phyloP scores from a whole-genome alignment of 768 basidiomycete species.

The Kwoniella mangroviensis region DNA sequence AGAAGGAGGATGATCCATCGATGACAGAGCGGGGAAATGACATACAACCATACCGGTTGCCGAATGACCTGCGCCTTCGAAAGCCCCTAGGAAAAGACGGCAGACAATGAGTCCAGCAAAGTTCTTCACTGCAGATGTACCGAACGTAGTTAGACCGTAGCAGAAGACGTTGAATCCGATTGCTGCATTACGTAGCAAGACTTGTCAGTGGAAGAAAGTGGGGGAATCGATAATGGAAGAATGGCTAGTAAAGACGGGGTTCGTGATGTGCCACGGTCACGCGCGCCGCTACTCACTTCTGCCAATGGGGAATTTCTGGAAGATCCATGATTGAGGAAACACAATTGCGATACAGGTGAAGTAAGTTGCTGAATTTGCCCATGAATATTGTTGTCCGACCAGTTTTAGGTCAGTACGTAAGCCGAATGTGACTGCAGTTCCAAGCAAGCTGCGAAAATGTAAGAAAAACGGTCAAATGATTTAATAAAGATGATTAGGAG shows the following conservation, averaged over 20 bases:
- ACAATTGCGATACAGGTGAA: slow-evolving; percentile 26
- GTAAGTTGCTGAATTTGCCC: slow-evolving; percentile 24
- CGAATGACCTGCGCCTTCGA: slow-evolving; percentile 31
- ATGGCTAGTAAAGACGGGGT: neutral
- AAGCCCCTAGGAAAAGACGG: slow-evolving; percentile 42
- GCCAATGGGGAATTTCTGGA: slow-evolving; percentile 15
- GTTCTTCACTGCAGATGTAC: slow-evolving; percentile 29
- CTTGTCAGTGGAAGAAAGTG: too few species aligned
- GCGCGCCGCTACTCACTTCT: neutral
- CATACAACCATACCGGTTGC: slow-evolving; percentile 15
- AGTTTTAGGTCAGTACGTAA: slow-evolving; percentile 36
- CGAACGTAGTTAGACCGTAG: slow-evolving; percentile 39
- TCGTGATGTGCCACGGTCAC: neutral
- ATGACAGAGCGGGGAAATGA: slow-evolving; percentile 59
- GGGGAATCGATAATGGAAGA: too few species aligned
- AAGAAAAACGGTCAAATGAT: neutral
- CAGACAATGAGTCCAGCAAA: slow-evolving; percentile 30
- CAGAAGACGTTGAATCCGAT: slow-evolving; percentile 32
- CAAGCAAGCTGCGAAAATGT: slow-evolving; percentile 21
- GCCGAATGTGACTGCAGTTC: slow-evolving; percentile 36
- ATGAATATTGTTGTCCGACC: slow-evolving; percentile 32
- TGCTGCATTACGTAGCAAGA: neutral
- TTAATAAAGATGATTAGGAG: neutral
- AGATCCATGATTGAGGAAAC: slow-evolving; percentile 19
- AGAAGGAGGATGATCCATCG: neutral